These are phyloP conservation scores for Dothistroma pini DNA, from an alignment of 2,329 filamentous ascomycete species.

Conservation along the genomic window DNA sequence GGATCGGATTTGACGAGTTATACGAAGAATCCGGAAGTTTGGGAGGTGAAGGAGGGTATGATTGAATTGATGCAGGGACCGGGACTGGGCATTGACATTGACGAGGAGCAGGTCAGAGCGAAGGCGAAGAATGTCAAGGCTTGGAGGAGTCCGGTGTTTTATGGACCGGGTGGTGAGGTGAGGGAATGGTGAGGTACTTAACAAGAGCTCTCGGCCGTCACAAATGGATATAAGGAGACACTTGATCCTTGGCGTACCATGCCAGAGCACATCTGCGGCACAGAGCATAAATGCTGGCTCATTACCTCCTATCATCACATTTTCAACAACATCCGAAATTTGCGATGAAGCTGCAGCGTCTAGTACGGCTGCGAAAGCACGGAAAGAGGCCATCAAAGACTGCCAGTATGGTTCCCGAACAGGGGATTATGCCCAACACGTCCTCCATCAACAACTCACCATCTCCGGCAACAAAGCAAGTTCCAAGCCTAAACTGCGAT, in stretches of 20 bases:
- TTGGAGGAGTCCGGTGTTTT: not conserved
- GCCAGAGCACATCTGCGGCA: too few relatives aligned
- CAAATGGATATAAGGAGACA: too few relatives aligned
- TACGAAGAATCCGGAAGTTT: conserved; percentile 28
- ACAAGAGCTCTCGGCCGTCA: too few relatives aligned
- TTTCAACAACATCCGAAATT: too few relatives aligned
- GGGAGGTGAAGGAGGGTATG: conserved; percentile 30
- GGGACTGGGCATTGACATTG: conserved; percentile 37
- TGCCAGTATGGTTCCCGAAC: not conserved
- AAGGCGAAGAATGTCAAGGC: not conserved
- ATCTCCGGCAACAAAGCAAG: not conserved
- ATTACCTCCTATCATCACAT: too few relatives aligned
- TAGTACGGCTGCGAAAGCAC: not conserved
- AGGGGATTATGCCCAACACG: not conserved
- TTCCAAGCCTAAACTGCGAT: not conserved
- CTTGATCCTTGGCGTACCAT: too few relatives aligned
- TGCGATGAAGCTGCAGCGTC: not conserved
- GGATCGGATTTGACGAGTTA: conserved; percentile 54
- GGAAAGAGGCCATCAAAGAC: not conserved
- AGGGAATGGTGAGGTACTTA: not conserved
- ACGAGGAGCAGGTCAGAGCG: conserved; percentile 34
- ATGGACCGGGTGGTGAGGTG: not conserved
- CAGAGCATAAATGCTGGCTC: too few relatives aligned
- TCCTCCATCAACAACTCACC: too few relatives aligned
- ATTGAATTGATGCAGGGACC: conserved; percentile 28